Evolutionary conservation across 208 protist species (phyloP), one percentile per base, ranked within the genome.

Genomic region (Phytomonas sp.): DNA sequence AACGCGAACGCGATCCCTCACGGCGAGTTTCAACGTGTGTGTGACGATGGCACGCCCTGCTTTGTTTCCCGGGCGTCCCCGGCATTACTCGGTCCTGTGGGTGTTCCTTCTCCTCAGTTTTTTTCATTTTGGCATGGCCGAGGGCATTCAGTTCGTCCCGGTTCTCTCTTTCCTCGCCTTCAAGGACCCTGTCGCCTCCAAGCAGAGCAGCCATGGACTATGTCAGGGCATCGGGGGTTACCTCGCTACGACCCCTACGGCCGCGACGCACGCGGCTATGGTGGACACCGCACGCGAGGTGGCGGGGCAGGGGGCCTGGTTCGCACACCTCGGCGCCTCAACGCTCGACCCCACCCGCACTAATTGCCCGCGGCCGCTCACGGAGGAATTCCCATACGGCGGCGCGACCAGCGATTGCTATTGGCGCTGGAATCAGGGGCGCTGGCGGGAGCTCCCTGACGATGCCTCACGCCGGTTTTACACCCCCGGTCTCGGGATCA

Each of bases 391-490:
- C n/a, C 26, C 32, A 8, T 33, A 32, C 8, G 26, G 7, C 26
- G 66, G 60, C 30, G 40, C 29, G 12, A 69, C 73, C n/a, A 66
- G 62, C 26, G 70, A 68, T 64, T 84, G 80, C 73, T 71, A 74
- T 62, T 84, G 76, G 75, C 72, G 76, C 36, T 84, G 80, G 80
- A 77, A 84, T 67, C 65, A 73, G 52, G 80, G 80, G 14, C 76
- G 76, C 29, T 84, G 76, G 76, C 30, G 23, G 6, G 66, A 75
- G 32, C 62, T 73, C 45, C 37, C 69, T 4, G 80, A 84, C 70
- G 16, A 75, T 63, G 29, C 45, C 0, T 29, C 63, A 12, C 68
- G 69, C 33, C 63, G 66, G 33, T 34, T 72, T 10, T 61, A 65
- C 60, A 62, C 29, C 56, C 4, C 26, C 30, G 11, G 42, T 56